Evolutionary conservation across 2,329 filamentous ascomycete species (phyloP).

Genomic region (Fusarium sp.): DNA sequence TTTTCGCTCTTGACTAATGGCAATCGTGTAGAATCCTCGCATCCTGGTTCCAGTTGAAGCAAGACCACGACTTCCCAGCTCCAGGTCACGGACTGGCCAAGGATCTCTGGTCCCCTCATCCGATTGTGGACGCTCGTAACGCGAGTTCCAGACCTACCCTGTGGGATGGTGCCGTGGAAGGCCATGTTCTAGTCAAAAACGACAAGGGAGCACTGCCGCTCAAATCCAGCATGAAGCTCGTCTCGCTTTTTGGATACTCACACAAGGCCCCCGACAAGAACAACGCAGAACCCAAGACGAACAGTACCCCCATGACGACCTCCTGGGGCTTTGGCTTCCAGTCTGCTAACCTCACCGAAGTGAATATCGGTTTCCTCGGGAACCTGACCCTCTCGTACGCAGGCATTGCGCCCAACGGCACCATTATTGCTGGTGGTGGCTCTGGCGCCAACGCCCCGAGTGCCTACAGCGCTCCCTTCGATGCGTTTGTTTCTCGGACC

Average conservation of each 20-base stretch:
- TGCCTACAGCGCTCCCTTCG: constrained; percentile 3
- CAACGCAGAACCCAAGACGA: neutral
- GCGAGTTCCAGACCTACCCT: constrained; percentile 3
- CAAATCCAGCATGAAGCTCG: constrained; percentile 11
- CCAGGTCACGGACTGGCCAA: neutral
- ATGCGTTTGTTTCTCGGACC: neutral
- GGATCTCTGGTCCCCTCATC: constrained; percentile 3
- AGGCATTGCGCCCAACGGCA: constrained; percentile 9
- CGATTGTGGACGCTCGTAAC: constrained; percentile 11
- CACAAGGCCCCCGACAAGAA: constrained; percentile 13
- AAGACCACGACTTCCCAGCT: neutral
- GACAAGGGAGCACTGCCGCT: neutral
- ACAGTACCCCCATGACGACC: neutral
- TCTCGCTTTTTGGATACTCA: constrained; percentile 20
- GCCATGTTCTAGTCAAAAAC: constrained; percentile 27
- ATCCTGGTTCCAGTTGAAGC: constrained; percentile 18
- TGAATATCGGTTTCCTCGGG: constrained; percentile 5
- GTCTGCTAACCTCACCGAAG: constrained; percentile 14
- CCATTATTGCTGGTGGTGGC: constrained; percentile 8
- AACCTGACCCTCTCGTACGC: constrained; percentile 12
- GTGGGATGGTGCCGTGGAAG: constrained; percentile 9
- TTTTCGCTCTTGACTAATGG: neutral
- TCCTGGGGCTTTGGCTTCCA: constrained; percentile 11
- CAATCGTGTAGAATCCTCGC: neutral
- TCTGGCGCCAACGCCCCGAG: constrained; percentile 7